These are phyloP conservation scores for Epichloe bromicola DNA, from an alignment of 2,329 filamentous ascomycete species.

Conservation along the genomic window DNA sequence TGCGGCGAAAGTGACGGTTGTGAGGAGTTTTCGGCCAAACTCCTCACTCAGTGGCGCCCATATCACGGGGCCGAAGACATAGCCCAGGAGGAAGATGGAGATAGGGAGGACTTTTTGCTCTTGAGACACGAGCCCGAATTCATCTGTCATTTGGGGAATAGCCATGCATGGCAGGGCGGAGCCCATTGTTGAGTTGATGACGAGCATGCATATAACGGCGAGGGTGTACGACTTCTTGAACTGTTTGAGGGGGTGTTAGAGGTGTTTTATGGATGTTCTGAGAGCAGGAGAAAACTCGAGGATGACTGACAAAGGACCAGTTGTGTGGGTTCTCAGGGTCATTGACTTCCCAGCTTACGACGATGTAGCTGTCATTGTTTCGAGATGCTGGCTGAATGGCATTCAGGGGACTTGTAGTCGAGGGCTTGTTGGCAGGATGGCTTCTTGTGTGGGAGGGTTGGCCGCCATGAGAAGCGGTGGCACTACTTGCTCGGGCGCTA, in stretches of 20 bases:
- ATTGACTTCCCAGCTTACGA: constrained; percentile 33
- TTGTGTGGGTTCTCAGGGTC: constrained; percentile 42
- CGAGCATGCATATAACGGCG: constrained; percentile 41
- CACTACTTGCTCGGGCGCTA: neutral
- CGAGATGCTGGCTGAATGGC: constrained; percentile 20
- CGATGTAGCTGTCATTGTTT: constrained; percentile 18
- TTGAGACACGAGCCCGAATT: constrained; percentile 41
- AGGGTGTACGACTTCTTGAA: constrained; percentile 41
- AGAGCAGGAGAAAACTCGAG: neutral
- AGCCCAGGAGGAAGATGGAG: constrained; percentile 51
- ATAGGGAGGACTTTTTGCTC: constrained; percentile 42
- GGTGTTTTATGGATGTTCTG: neutral
- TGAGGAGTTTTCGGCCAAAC: constrained; percentile 40
- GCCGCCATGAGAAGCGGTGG: neutral
- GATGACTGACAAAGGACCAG: constrained; percentile 26
- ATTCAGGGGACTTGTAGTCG: constrained; percentile 19
- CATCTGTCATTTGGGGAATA: constrained; percentile 39
- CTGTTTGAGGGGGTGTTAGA: constrained; percentile 17
- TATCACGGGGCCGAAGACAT: constrained; percentile 45
- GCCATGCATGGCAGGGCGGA: constrained; percentile 52
- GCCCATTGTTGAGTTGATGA: constrained; percentile 56
- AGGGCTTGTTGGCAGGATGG: constrained; percentile 24
- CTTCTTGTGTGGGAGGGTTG: neutral
- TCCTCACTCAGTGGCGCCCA: constrained; percentile 57
- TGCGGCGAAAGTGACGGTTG: constrained; percentile 30